Percentiles rank a stretch among this genome's conserved stretches.
These are phyloP conservation scores for Beauveria caledonica DNA, from an alignment of 2,329 filamentous ascomycete species.

Conservation along the genomic window DNA sequence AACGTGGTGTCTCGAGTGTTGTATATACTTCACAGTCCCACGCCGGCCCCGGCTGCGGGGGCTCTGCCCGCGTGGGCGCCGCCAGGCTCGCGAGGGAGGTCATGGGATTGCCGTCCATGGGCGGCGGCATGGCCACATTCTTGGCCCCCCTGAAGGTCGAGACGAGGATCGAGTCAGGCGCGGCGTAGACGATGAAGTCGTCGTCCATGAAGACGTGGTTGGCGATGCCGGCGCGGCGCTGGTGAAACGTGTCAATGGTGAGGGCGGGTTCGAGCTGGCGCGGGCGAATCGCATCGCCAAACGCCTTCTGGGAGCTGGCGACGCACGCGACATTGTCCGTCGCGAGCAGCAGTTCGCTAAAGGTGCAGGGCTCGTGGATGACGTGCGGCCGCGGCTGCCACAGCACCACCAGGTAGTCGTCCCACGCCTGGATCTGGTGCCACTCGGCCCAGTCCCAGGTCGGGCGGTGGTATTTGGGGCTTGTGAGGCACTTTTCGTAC, in stretches of 20 bases:
- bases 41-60: not conserved
- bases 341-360: slow-evolving; percentile 5
- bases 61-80: not conserved
- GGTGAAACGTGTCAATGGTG: slow-evolving; percentile 8
- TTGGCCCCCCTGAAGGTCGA: not conserved
- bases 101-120: not conserved
- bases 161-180: slow-evolving; percentile 2
- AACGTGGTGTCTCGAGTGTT: not conserved
- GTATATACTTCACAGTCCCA: slow-evolving; percentile 8
- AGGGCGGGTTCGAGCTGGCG: slow-evolving; percentile 1
- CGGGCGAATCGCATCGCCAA: not conserved
- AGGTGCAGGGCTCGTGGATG: slow-evolving; percentile 12
- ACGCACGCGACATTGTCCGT: slow-evolving; percentile 6
- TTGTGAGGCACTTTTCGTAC: slow-evolving; percentile 7
- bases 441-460: slow-evolving; percentile 12
- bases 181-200: slow-evolving; percentile 5
- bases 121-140: not conserved
- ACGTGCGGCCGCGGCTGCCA: slow-evolving; percentile 11
- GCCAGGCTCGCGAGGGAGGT: not conserved
- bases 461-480: slow-evolving; percentile 7
- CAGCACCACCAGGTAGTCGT: slow-evolving; percentile 12
- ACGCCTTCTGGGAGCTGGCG: not conserved
- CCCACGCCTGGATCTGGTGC: slow-evolving; percentile 10
- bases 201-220: slow-evolving; percentile 11
- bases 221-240: not conserved